Evolutionary conservation across 2,329 filamentous ascomycete genomes (phyloP).

Genomic region (Paraphoma sp.): DNA sequence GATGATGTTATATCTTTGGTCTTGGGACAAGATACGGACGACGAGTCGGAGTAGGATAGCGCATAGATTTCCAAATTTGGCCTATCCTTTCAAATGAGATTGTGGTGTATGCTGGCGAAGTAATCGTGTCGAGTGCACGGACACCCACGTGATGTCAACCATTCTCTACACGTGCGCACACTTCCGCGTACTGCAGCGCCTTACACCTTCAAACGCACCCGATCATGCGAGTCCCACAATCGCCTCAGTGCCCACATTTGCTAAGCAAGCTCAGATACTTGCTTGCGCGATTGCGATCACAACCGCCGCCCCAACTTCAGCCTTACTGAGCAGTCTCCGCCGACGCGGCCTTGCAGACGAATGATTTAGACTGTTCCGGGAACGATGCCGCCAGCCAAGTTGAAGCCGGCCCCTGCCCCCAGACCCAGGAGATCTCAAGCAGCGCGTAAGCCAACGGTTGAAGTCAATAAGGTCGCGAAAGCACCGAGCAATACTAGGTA

Average conservation of each 20-base stretch:
- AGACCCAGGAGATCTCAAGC: neutral
- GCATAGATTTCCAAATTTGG: neutral
- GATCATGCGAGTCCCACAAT: no score
- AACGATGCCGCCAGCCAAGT: no score
- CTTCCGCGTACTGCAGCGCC: no score
- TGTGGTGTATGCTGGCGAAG: neutral
- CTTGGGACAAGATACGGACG: conserved; percentile 44
- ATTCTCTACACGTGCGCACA: neutral
- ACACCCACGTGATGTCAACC: neutral
- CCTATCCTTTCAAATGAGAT: neutral
- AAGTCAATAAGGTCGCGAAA: neutral
- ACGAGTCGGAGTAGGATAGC: conserved; percentile 36
- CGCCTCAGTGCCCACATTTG: no score
- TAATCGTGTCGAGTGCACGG: conserved; percentile 6
- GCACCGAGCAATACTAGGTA: neutral
- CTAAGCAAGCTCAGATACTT: no score
- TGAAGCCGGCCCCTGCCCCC: no score
- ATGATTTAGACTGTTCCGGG: no score
- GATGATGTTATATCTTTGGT: conserved; percentile 42
- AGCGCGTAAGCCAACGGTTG: neutral
- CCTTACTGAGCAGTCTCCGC: no score
- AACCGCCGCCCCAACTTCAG: no score
- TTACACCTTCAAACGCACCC: no score
- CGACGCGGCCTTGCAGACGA: no score
- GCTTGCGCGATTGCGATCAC: no score